Conservation (phyloP, 257 asterid genomes). For the Solanum lycopersicoides region DNA sequence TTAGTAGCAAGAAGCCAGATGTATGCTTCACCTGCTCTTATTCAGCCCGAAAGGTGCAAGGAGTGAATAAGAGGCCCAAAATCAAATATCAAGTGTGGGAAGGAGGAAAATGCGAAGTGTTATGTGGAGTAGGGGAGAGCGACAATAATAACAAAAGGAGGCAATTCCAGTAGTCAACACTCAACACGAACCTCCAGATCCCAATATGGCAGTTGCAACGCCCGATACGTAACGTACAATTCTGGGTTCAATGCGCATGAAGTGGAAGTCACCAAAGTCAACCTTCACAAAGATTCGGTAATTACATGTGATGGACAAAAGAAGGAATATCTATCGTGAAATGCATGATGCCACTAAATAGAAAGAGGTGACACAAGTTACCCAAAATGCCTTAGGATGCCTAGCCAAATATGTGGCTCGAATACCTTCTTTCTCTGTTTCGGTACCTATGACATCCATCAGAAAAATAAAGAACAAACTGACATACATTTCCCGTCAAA, state of each 20-base stretch:
- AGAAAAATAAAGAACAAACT: neutral
- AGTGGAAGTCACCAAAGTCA: conserved; percentile 94
- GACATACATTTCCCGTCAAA: neutral
- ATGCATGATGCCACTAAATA: neutral
- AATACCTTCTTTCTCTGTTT: conserved; percentile 40
- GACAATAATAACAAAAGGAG: neutral
- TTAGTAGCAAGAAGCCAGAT: neutral
- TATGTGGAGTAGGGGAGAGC: neutral
- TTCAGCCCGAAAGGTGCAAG: neutral
- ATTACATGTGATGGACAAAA: neutral
- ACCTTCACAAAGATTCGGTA: conserved; percentile 39
- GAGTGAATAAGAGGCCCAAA: neutral
- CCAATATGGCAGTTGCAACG: conserved; percentile 81
- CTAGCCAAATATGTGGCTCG: conserved; percentile 71
- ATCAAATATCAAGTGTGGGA: neutral
- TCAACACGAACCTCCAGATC: conserved; percentile 75
- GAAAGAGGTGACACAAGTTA: conserved; percentile 9
- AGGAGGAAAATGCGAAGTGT: neutral
- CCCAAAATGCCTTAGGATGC: conserved; percentile 98
- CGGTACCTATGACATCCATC: conserved; percentile 31
- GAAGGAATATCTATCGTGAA: conserved; percentile 3
- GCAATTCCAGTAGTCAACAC: conserved; percentile 8
- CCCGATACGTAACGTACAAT: conserved; percentile 78
- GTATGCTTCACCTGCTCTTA: neutral
- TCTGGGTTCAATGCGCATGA: conserved; percentile 76